Evolutionary conservation across 2,329 filamentous ascomycete genomes (phyloP), one percentile per base, ranked within the genome.

Genomic region (Scytalidium sp.): DNA sequence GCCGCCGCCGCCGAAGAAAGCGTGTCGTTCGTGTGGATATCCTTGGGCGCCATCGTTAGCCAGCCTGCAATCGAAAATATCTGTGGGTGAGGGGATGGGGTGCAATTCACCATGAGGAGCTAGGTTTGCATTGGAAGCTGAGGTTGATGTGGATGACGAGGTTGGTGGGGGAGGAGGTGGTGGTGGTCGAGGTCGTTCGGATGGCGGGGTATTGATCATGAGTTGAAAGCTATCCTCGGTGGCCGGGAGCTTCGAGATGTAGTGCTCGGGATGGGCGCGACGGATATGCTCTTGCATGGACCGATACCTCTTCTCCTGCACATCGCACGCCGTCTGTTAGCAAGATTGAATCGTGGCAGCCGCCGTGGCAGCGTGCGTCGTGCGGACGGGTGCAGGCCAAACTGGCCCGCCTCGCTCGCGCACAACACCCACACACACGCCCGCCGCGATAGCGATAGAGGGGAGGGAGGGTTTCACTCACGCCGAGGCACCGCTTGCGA

Each of bases 241-340:
- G 44, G 94, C 94, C 59, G 94, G 93, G 62, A 97, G 87, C 81
- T 97, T 97, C 45, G 94, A 86, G 62, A 99, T 96, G 74, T 97
- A 97, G 70, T 97, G 88, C 69, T 96, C 91, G 54, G 93, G 93
- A 69, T 99, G 94, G 60, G 94, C 93, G 70, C 94, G 87, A 64
- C 94, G 90, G 65, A 99, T 97, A 67, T 99, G 94, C 80, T 99
- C 94, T 74, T 97, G 94, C 90, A 99, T 97, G 56, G 93, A 97
- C 70, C 94, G 91, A 75, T 92, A 99, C 60, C 90, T 83, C 73
- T 96, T 96, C 76, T 95, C 90, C 90, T 95, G 72, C 69, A 41
- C 51, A 52, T 61, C 56, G 32, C 49, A 56, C 56, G 56, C 52
- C 59, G 58, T 52, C 50, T 59, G 60, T 64, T 65, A 63, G 62